phyloP scores from a whole-genome alignment of 257 asterid species.

The Forsythia viridissima region DNA sequence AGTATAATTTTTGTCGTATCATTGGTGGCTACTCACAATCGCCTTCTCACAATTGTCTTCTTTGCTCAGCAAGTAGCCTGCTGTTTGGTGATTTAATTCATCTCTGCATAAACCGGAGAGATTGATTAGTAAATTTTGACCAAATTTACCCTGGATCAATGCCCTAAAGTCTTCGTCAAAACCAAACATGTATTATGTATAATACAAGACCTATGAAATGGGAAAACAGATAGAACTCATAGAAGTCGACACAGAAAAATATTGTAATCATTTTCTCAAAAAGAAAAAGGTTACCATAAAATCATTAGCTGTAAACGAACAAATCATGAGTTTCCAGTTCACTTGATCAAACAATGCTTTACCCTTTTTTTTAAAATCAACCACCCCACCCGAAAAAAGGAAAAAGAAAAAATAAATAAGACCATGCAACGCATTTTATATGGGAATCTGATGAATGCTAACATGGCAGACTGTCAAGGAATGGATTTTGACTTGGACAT shows the following conservation, averaged over 20 bases:
- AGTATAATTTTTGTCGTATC: slow-evolving; percentile 7
- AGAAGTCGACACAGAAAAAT: neutral
- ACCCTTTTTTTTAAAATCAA: too few species aligned
- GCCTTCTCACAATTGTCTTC: slow-evolving; percentile 26
- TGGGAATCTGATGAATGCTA: neutral
- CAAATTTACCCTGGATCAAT: neutral
- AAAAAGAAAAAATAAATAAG: neutral
- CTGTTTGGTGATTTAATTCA: slow-evolving; percentile 32
- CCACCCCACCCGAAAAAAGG: neutral
- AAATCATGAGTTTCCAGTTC: neutral
- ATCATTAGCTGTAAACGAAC: neutral
- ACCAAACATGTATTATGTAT: neutral
- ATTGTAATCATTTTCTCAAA: neutral
- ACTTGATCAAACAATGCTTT: too few species aligned
- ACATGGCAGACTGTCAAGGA: neutral
- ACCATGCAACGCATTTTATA: neutral
- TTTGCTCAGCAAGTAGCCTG: slow-evolving; percentile 28
- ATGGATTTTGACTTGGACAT: neutral
- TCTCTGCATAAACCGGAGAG: slow-evolving; percentile 38
- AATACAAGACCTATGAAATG: too few species aligned
- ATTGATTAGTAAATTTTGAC: neutral
- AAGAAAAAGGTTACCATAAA: neutral
- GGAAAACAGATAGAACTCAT: too few species aligned
- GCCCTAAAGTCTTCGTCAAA: neutral
- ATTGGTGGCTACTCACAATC: slow-evolving; percentile 29